Conservation (phyloP, 345 rosid genomes). For the Conringia planisiliqua region DNA sequence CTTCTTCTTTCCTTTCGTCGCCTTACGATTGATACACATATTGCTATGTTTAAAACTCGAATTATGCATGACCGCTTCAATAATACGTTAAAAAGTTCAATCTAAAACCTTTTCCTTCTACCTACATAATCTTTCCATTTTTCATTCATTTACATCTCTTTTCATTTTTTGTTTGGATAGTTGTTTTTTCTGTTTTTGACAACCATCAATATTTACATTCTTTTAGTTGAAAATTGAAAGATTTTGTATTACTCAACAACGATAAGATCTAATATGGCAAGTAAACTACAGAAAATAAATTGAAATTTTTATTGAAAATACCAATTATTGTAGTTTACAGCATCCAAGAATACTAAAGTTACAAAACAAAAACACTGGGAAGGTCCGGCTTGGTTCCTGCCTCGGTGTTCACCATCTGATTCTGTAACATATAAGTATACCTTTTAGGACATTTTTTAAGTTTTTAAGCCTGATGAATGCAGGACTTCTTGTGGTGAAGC, state of each 20-base stretch:
- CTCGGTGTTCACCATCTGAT: conserved; percentile 2
- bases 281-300: background rate
- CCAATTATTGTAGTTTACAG: background rate
- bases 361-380: background rate
- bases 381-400: background rate
- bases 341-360: background rate
- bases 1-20: background rate
- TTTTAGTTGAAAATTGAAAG: background rate
- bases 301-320: background rate
- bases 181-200: background rate
- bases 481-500: conserved; percentile 44
- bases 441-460: background rate
- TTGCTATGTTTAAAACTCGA: background rate
- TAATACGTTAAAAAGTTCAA: background rate
- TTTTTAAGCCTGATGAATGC: background rate
- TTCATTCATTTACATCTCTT: background rate
- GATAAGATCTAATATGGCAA: background rate
- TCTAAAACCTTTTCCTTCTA: background rate
- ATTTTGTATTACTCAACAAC: background rate
- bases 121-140: background rate
- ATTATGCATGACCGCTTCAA: background rate
- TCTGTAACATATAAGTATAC: background rate
- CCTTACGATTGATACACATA: background rate
- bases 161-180: background rate
- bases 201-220: background rate